phyloP scores from a whole-genome alignment of 2,329 filamentous ascomycete species.

The Pseudocercospora fuligena region DNA sequence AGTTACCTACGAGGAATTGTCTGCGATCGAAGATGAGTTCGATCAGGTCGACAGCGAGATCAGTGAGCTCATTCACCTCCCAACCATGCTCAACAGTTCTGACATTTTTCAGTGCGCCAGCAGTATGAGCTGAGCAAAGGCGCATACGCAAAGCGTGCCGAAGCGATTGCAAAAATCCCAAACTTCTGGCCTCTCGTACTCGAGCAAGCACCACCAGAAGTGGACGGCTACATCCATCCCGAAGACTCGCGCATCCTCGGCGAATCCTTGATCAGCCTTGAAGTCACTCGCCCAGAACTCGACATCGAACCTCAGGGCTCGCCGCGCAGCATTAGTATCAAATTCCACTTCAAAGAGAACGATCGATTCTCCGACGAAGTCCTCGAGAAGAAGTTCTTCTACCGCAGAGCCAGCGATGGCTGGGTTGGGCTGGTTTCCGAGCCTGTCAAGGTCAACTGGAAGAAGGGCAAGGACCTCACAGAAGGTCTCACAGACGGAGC shows the following conservation, averaged over 20 bases:
- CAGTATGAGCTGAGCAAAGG: slow-evolving; percentile 70
- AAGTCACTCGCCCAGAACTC: slow-evolving; percentile 81
- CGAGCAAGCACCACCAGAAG: slow-evolving; percentile 80
- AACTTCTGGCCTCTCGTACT: slow-evolving; percentile 96
- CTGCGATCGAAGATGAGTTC: slow-evolving; percentile 80
- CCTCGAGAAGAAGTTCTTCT: slow-evolving; percentile 92
- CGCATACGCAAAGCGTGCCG: slow-evolving; percentile 77
- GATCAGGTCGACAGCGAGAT: slow-evolving; percentile 82
- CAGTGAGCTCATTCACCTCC: slow-evolving; percentile 58
- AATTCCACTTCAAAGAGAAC: slow-evolving; percentile 79
- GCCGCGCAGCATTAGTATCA: slow-evolving; percentile 78
- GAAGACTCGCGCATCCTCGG: slow-evolving; percentile 76
- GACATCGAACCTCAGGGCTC: slow-evolving; percentile 63
- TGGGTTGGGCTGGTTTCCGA: slow-evolving; percentile 83
- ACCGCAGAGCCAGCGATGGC: slow-evolving; percentile 69
- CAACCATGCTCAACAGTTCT: background rate
- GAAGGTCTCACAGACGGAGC: slow-evolving; percentile 77
- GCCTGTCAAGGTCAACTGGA: slow-evolving; percentile 85
- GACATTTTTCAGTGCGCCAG: slow-evolving; percentile 33
- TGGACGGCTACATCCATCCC: slow-evolving; percentile 87
- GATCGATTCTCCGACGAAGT: slow-evolving; percentile 78
- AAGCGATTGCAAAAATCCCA: slow-evolving; percentile 72
- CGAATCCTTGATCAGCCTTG: slow-evolving; percentile 68
- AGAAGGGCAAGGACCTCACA: slow-evolving; percentile 78
- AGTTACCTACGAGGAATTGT: slow-evolving; percentile 76